Evolutionary conservation across 208 protist genomes (phyloP), one percentile per base, ranked within the genome.

Genomic region (Kentomonas sorsogonicus): DNA sequence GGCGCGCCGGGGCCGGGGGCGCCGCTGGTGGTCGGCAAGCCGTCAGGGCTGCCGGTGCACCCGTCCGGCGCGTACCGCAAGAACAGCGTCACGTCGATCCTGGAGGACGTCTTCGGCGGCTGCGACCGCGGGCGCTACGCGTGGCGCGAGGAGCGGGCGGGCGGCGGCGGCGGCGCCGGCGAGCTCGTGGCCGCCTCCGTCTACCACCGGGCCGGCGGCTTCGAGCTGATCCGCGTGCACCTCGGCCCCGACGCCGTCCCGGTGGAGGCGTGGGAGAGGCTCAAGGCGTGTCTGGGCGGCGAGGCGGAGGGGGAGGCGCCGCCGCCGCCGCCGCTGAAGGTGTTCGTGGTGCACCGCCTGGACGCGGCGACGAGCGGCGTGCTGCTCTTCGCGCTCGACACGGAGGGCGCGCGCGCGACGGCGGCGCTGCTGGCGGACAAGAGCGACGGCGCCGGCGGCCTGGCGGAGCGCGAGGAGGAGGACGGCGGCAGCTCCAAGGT

Each of bases 1-100:
- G 18, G 18, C 26, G 13, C 34, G 29, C 13, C 6, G 43, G 78
- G 1, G 65, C 74, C 23, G 38, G 69, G 3, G 36, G 75, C 62
- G 18, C 45, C 52, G 26, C 40, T 94, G 5, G 66, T 88, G n/a
- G 59, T 89, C 10, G 69, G 38, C 51, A 93, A 93, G 61, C 86
- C 90, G 0, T 55, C 69, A 1, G 87, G 83, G 10, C 18, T 91
- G 58, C 88, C 85, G 2, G 87, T 94, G 23, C 94, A 97, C 58
- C 91, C 93, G 0, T 96, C 89, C 2, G 92, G 92, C 23, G 53
- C 86, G 39, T 98, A 86, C 63, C 74, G 90, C 48, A 93, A 96
- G 53, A 98, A 98, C 69, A 73, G 87, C 26, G 65, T 98, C 6
- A 86, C 90, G 7, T 91, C 72, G 29, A 86, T 98, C 26, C 41